These are phyloP conservation scores for Phoenix roebelenii DNA, from an alignment of 176 grass and related monocot species.

Conservation along the genomic window DNA sequence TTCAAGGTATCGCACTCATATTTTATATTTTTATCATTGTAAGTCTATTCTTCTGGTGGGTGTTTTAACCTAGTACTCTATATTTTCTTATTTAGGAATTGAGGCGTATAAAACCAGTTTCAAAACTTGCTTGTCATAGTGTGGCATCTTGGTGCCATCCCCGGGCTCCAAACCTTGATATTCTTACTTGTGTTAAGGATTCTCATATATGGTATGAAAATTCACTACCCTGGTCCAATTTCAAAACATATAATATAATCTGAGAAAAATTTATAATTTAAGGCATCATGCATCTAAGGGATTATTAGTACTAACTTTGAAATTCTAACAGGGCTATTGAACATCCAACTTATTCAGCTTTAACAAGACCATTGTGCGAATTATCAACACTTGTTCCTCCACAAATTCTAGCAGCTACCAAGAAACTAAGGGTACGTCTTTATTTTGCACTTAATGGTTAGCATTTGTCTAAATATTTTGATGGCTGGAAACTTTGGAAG, in stretches of 20 bases:
- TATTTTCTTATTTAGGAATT: conserved; percentile 58
- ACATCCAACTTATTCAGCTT: conserved; percentile 97
- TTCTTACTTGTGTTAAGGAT: conserved; percentile 98
- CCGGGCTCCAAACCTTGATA: conserved; percentile 97
- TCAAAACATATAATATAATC: background rate
- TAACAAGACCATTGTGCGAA: conserved; percentile 90
- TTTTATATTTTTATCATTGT: too few relatives aligned
- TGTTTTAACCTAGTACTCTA: conserved; percentile 1
- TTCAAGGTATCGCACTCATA: conserved; percentile 53
- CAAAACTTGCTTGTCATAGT: conserved; percentile 97
- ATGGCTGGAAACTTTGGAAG: background rate
- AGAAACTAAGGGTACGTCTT: conserved; percentile 80
- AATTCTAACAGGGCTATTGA: conserved; percentile 86
- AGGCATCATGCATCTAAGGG: background rate
- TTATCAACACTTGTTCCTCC: conserved; percentile 93
- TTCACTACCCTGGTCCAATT: background rate
- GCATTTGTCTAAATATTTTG: too few relatives aligned
- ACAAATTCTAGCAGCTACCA: conserved; percentile 66
- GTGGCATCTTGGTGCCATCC: conserved; percentile 99
- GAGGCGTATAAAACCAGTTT: conserved; percentile 91
- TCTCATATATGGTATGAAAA: conserved; percentile 89
- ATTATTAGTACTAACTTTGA: conserved; percentile 10
- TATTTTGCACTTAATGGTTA: conserved; percentile 15
- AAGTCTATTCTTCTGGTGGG: background rate
- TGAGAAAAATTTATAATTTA: conserved; percentile 9